Base-by-base conservation (phyloP, 176 grass and related monocot genomes). In the Eragrostis nindensis region DNA sequence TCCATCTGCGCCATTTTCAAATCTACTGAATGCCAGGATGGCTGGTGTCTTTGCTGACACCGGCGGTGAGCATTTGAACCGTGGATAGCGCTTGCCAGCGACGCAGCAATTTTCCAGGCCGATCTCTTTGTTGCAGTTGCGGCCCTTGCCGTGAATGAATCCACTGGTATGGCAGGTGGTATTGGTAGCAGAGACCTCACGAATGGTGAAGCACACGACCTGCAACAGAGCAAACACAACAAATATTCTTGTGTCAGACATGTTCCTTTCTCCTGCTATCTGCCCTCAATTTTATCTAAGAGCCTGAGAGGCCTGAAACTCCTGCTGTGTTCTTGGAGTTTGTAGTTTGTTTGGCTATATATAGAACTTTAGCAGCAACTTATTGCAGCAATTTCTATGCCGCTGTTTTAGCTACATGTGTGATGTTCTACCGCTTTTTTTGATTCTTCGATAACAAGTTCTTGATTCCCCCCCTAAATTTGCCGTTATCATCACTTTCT, bases 21-120 rank as follows among this genome's bases (percentile, higher is more conserved):
- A 86, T 32, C 40, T 66, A 19, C 60, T 78, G 17, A 86, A 12
- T 3, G 65, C 65, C 74, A 92, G 46, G 72, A 25, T 68, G 18
- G 90, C 90, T 17, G 11, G 0, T 2, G 90, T 89, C 21, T 60
- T 63, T 16, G 44, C 46, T 21, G 83, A 79, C 21, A 89, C 90
- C 15, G 74, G 68, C 5, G 90, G 90, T 48, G 90, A 92, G 62
- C 90, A 92, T 1, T 42, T 70, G 76, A 74, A 89, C 69, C 40
- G 70, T 1, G 66, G 25, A 12, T 89, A 89, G 48, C 19, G 9
- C 78, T 81, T 22, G 62, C 69, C 87, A 0, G 47, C 22, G 25
- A 72, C 40, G 29, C 82, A 89, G 76, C 82, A 85, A 32, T 13
- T 74, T 10, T 67, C 88, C 15, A 67, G 11, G 8, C 76, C 30